Conservation (phyloP, 805 yeast species). For the Torulaspora gathmanii region DNA sequence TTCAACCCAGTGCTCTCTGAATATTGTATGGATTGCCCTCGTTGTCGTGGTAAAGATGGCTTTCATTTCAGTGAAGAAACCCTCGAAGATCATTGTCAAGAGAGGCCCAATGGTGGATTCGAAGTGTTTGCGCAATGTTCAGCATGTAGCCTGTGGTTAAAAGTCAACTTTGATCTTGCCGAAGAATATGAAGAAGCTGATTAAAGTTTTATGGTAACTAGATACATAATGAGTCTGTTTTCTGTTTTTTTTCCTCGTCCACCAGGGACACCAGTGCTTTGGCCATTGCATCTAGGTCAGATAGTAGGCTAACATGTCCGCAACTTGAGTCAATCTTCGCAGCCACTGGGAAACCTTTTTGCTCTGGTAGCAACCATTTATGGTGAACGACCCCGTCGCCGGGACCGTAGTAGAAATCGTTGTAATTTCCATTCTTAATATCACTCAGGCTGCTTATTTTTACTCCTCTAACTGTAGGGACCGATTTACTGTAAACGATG, state of each 20-base stretch:
- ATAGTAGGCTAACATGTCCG: constrained; percentile 78
- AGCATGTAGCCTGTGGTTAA: constrained; percentile 83
- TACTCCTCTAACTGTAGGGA: constrained; percentile 83
- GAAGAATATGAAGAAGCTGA: constrained; percentile 21
- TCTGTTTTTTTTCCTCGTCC: constrained; percentile 46
- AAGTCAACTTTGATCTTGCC: constrained; percentile 53
- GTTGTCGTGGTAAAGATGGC: constrained; percentile 52
- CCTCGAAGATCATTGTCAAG: constrained; percentile 43
- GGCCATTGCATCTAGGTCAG: constrained; percentile 69
- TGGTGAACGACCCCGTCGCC: constrained; percentile 94
- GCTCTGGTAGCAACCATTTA: constrained; percentile 75
- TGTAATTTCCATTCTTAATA: constrained; percentile 65
- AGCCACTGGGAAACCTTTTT: constrained; percentile 64
- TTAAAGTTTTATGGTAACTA: background rate
- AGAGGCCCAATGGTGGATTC: constrained; percentile 44
- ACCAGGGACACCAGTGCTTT: constrained; percentile 61
- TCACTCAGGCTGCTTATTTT: constrained; percentile 58
- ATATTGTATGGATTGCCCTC: constrained; percentile 54
- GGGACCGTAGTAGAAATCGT: constrained; percentile 74
- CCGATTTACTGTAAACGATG: constrained; percentile 70
- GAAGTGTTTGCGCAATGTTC: constrained; percentile 74
- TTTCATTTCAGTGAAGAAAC: constrained; percentile 59
- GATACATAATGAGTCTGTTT: background rate
- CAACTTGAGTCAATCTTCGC: constrained; percentile 58
- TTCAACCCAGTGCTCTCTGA: constrained; percentile 37